phyloP scores from a whole-genome alignment of 2,329 filamentous ascomycete species.

The Fusarium bactridioides region DNA sequence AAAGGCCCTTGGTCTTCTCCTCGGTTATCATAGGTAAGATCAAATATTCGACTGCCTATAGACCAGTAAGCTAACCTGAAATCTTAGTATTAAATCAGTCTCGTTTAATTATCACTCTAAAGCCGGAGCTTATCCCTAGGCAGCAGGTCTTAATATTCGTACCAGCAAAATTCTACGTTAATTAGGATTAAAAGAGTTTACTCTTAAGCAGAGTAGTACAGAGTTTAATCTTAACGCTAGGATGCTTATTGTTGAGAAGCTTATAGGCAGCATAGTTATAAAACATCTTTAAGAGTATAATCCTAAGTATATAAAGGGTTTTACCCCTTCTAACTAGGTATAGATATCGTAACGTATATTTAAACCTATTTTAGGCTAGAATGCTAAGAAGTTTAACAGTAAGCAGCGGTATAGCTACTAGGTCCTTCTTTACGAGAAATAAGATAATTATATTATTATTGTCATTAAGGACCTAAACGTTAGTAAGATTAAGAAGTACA shows the following conservation, averaged over 20 bases:
- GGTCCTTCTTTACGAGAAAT: neutral
- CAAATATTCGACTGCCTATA: rapidly evolving
- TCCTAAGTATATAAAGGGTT: neutral
- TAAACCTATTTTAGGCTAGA: neutral
- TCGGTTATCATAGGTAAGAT: neutral
- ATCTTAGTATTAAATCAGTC: neutral
- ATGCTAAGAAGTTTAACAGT: neutral
- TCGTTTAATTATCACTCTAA: neutral
- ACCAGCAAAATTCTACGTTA: neutral
- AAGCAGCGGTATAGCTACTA: neutral
- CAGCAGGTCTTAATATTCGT: neutral
- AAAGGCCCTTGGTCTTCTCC: neutral
- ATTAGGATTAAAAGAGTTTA: neutral
- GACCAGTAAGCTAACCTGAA: rapidly evolving
- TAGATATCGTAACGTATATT: neutral
- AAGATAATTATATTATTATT: neutral
- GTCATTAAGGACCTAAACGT: neutral
- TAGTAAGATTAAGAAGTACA: neutral
- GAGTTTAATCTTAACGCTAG: neutral
- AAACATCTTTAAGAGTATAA: neutral
- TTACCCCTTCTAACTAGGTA: neutral
- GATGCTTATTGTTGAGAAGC: neutral
- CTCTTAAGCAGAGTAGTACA: neutral
- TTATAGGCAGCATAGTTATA: neutral
- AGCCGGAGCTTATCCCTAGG: neutral